phyloP scores from a whole-genome alignment of 176 grass and related monocot species.

The Elaeis guineensis region DNA sequence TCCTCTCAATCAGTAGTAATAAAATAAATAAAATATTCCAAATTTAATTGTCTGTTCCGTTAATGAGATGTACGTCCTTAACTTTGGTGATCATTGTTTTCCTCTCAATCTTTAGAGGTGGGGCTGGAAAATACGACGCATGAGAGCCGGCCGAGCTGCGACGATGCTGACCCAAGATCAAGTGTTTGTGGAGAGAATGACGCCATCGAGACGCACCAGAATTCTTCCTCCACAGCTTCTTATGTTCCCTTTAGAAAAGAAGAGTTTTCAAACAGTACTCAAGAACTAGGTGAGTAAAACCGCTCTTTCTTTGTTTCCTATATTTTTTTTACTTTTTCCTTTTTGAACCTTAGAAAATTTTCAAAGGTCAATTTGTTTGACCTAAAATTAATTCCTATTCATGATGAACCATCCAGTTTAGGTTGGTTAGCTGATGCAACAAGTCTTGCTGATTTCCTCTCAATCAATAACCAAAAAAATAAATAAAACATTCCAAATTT shows the following conservation, averaged over 20 bases:
- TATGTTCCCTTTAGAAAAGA: constrained; percentile 4
- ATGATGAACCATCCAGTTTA: too few species aligned
- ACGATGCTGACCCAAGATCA: constrained; percentile 5
- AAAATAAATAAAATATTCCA: too few species aligned
- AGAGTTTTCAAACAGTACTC: constrained; percentile 7
- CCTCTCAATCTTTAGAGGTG: neutral
- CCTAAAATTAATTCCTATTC: too few species aligned
- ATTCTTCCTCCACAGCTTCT: neutral
- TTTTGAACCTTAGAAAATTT: neutral
- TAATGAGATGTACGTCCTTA: too few species aligned
- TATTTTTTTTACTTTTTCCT: neutral
- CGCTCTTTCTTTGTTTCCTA: neutral
- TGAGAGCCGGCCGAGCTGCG: constrained; percentile 8
- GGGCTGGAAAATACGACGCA: neutral
- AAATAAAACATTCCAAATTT: too few species aligned
- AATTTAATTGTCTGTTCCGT: too few species aligned
- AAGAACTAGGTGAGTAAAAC: constrained; percentile 21
- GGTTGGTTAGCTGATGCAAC: too few species aligned
- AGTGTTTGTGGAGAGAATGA: neutral
- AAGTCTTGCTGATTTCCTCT: too few species aligned
- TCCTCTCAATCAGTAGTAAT: too few species aligned
- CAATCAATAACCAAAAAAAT: too few species aligned
- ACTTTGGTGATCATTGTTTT: neutral
- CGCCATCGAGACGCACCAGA: neutral
- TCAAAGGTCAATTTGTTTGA: neutral